Base-by-base conservation (phyloP, 768 basidiomycete genomes). In the Omphalotus guepiniiformis region DNA sequence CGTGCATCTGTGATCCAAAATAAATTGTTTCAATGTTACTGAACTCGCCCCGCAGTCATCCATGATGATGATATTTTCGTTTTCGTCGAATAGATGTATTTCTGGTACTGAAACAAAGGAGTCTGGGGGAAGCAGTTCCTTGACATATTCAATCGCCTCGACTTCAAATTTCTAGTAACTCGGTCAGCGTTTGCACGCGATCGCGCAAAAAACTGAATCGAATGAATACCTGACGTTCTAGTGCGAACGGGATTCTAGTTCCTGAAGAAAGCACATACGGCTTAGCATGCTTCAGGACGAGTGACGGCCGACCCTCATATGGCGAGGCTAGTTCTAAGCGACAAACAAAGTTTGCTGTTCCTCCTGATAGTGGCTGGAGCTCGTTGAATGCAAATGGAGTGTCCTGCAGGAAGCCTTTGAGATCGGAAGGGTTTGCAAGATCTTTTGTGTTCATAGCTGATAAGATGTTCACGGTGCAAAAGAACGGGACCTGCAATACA, bases 261-360 rank as follows among this genome's bases (percentile, higher is more conserved):
- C 40, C 36, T 19, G 44, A 48, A 5, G 60, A 55, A 18, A 21
- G 42, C 28, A 64, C 59, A 50, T 73, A 78, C 22, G 72, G 64
- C 40, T 74, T 70, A 8, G 72, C 71, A 62, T 85, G 79, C 61
- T 87, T 86, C 35, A 85, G 54, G 25, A 86, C 67, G 11, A 81
- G 57, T 3, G 79, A 82, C 41, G 58, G 48, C 3, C 56, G 62
- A 0, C 74, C 78, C 29, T 70, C 56, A 47, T 74, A 64, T 7
- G 71, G 68, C 27, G 40, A 51, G 13, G 51, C 53, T 35, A 83
- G 67, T 26, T 58, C 57, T n/a, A 85, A 56, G 25, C 84, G 74
- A 57, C 71, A 86, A n/a, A 71, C 59, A 59, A 74, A 85, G 61
- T 83, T 85, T 25, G 67, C 69, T 18, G 26, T 42, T 5, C 84